Evolutionary conservation across 163 green algal genomes (phyloP).

Genomic region (Picocystis sp.): DNA sequence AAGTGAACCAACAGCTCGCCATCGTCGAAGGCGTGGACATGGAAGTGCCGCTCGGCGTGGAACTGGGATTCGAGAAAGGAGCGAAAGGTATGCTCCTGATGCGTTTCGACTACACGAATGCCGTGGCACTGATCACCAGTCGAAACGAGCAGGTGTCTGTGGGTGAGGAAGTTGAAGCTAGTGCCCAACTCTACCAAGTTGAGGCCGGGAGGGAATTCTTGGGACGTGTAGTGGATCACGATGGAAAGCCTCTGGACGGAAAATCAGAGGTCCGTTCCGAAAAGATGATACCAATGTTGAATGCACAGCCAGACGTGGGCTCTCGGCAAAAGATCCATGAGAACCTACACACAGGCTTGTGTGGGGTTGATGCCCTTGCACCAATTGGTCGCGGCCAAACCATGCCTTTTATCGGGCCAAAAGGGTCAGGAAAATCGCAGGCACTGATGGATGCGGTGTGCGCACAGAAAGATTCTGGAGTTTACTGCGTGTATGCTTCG

Average conservation of each 20-base stretch:
- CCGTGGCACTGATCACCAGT: slow-evolving; percentile 1
- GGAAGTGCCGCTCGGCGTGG: slow-evolving; percentile 57
- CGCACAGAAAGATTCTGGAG: slow-evolving; percentile 25
- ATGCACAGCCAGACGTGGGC: slow-evolving; percentile 49
- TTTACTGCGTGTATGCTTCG: slow-evolving; percentile 50
- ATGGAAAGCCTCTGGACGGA: slow-evolving; percentile 3
- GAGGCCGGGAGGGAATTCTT: background rate
- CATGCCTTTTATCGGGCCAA: slow-evolving; percentile 50
- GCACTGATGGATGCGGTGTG: slow-evolving; percentile 49
- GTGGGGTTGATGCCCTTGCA: slow-evolving; percentile 63
- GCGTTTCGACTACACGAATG: slow-evolving; percentile 16
- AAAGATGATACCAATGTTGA: slow-evolving; percentile 36
- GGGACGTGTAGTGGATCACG: slow-evolving; percentile 2
- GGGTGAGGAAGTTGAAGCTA: slow-evolving; percentile 4
- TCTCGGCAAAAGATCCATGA: slow-evolving; percentile 57
- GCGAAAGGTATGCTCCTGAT: slow-evolving; percentile 57
- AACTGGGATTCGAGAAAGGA: slow-evolving; percentile 55
- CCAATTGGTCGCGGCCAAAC: slow-evolving; percentile 65
- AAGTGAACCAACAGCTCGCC: slow-evolving; percentile 21
- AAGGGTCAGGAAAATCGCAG: slow-evolving; percentile 39
- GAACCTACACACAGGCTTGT: slow-evolving; percentile 52
- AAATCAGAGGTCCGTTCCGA: background rate
- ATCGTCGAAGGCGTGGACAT: slow-evolving; percentile 69
- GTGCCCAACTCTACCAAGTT: background rate
- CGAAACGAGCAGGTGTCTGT: slow-evolving; percentile 1